Evolutionary conservation across 345 rosid species (phyloP), one percentile per base, ranked within the genome.

Genomic region (Melastoma malabathricum): DNA sequence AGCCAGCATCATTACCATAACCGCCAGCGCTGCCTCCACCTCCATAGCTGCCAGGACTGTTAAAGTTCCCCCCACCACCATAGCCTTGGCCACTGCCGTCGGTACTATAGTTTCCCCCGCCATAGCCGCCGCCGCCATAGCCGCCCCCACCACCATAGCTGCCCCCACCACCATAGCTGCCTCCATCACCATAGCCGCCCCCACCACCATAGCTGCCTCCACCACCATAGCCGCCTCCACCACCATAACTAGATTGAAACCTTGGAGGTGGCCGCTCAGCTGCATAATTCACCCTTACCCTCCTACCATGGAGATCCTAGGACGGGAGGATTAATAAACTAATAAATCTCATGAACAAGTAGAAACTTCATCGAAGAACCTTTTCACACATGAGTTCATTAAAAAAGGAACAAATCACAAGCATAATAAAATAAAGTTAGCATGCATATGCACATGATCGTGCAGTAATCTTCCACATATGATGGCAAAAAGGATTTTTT

Each of bases 261-360:
- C 73, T 64, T 3, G 56, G 52, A 2, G 52, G 75, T 49, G 78
- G 50, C 64, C 82, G 75, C 12, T 90, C 98, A 46, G 65, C 50
- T 57, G 98, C 98, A 76, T 68, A 82, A 63, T 83, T 78, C 56
- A 90, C 98, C 70, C 72, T 84, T 29, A 90, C 67, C 5, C 60
- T 62, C 58, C 95, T 82, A 29, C 98, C 98, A 60, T 76, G 75
- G 45, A 90, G 87, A 46, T 73, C 87, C 96, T 90, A 72, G 17
- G 14, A 61, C 27, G 51, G 20, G 20, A 22, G 25, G 8, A 8
- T 47, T 14, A 18, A 45, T 18, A 49, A 22, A 23, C 18, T 14
- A 48, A 15, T 43, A 34, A 13, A 31, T 14, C 22, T 16, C 15
- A 43, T 51, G 43, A 16, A 22, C 55, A 34, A 18, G 20, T 16